These are phyloP conservation scores for Colletotrichum truncatum DNA, from an alignment of 2,329 filamentous ascomycete species.

Conservation along the genomic window DNA sequence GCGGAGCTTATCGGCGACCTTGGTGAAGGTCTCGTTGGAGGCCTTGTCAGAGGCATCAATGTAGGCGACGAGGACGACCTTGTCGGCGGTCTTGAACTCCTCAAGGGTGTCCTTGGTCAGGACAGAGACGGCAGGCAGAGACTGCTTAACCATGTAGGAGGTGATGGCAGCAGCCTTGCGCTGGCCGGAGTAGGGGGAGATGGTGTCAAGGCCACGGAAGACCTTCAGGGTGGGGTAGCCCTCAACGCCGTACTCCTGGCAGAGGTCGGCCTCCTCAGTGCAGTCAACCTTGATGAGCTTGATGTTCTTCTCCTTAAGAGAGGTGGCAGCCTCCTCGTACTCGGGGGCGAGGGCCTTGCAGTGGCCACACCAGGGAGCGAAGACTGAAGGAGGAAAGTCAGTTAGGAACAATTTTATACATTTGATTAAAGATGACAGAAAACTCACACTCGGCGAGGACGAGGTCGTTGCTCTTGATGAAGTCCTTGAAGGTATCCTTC, in stretches of 20 bases:
- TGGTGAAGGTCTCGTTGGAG: slow-evolving; percentile 85
- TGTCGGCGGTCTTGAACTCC: slow-evolving; percentile 98
- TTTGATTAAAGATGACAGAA: slow-evolving; percentile 30
- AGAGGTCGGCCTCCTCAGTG: slow-evolving; percentile 92
- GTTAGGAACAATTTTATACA: slow-evolving; percentile 32
- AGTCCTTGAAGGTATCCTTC: slow-evolving; percentile 86
- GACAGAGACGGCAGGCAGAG: slow-evolving; percentile 87
- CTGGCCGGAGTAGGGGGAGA: slow-evolving; percentile 85
- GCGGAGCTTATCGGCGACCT: slow-evolving; percentile 78
- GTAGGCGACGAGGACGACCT: slow-evolving; percentile 94
- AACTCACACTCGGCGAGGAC: slow-evolving; percentile 91
- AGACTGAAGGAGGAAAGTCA: slow-evolving; percentile 69
- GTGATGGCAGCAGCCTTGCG: slow-evolving; percentile 83
- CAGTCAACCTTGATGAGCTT: slow-evolving; percentile 90
- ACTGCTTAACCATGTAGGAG: slow-evolving; percentile 98
- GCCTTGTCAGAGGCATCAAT: slow-evolving; percentile 82
- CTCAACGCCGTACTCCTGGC: slow-evolving; percentile 89
- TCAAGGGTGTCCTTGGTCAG: slow-evolving; percentile 85
- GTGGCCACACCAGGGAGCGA: slow-evolving; percentile 96
- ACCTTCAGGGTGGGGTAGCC: slow-evolving; percentile 99
- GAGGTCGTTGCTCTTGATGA: slow-evolving; percentile 85
- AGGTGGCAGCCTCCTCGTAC: slow-evolving; percentile 87
- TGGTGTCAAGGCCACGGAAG: slow-evolving; percentile 89
- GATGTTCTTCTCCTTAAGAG: slow-evolving; percentile 89
- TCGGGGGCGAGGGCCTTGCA: slow-evolving; percentile 97